phyloP scores from a whole-genome alignment of 202 grass and related monocot genomes.

The Eragrostis tef region DNA sequence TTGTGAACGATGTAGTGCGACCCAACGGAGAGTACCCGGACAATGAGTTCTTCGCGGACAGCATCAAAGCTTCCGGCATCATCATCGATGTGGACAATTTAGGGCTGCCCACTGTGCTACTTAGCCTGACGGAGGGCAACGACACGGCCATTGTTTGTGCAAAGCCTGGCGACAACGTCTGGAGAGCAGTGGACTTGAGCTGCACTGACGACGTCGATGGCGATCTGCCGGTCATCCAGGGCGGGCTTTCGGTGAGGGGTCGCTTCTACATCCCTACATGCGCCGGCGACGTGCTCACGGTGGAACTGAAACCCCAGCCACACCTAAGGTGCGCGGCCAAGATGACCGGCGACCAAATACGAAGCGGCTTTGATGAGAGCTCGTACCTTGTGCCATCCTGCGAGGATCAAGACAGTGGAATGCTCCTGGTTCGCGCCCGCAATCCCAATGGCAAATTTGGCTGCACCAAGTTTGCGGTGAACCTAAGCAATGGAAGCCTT shows the following conservation, averaged over 20 bases:
- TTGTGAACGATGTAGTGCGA: not conserved
- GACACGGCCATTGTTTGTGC: not conserved
- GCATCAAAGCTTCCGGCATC: too few species aligned
- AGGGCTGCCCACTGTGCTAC: too few species aligned
- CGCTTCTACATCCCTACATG: not conserved
- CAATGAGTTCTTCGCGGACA: too few species aligned
- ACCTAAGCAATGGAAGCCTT: not conserved
- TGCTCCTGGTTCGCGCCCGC: not conserved
- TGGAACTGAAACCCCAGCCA: not conserved
- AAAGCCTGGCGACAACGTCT: not conserved
- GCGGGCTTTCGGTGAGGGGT: not conserved
- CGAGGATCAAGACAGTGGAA: not conserved
- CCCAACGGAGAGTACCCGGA: too few species aligned
- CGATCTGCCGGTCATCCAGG: not conserved
- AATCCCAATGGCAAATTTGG: not conserved
- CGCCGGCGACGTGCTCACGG: not conserved
- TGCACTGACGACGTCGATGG: not conserved
- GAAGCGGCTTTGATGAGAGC: not conserved
- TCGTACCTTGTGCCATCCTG: not conserved
- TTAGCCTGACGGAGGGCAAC: too few species aligned
- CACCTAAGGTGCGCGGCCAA: not conserved
- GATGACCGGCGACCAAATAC: not conserved
- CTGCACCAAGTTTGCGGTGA: not conserved
- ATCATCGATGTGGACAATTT: too few species aligned
- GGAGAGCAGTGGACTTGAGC: not conserved